Base-by-base conservation (phyloP, 2,329 filamentous ascomycete genomes). In the Teratosphaeria viscida region DNA sequence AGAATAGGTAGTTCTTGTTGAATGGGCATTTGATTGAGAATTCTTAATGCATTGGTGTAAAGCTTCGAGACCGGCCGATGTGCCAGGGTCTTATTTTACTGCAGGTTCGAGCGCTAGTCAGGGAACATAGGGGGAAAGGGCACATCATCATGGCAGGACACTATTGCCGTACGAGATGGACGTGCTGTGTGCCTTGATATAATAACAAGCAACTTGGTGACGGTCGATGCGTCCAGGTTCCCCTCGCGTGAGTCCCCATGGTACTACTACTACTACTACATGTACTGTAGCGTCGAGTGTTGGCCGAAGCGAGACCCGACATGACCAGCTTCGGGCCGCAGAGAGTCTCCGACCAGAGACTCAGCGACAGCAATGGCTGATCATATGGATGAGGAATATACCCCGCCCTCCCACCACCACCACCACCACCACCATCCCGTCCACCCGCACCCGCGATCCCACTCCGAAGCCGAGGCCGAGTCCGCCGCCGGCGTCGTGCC, bases 401-500 rank as follows among this genome's bases (percentile, higher is more conserved):
- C 4, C 55, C 47, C 60, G 23, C 56, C 39, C 52, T 16, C 27
- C 12, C 32, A 43, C 34, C 16, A 37, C 29, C 54, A 16, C 54
- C 16, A 37, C 12, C 32, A 56, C 54, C 16, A 37, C 29, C 54
- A 16, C 54, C 16, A 56, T 35, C 32, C 29, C 12, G 39, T 5
- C 8, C 57, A 35, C 2, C 57, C 49, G 10, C 58, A 58, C 37
- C 57, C 58, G 7, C 60, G 56, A 23, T 23, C 23, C 23, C 23
- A 23, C 10, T 47, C 63, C 5, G 56, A 58, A 10, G 57, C 61
- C 27, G 64, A 59, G 52, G 52, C 55, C 37, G 65, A 67, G 55
- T 59, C 60, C 16, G 63, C 60, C 52, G 63, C 62, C 65, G 74
- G 74, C 60, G 73, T 80, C 56, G 72, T 78, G 60, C 61, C 67